Conservation (phyloP, 1,284 basidiomycete genomes). For the Ceratobasidium sp. region DNA sequence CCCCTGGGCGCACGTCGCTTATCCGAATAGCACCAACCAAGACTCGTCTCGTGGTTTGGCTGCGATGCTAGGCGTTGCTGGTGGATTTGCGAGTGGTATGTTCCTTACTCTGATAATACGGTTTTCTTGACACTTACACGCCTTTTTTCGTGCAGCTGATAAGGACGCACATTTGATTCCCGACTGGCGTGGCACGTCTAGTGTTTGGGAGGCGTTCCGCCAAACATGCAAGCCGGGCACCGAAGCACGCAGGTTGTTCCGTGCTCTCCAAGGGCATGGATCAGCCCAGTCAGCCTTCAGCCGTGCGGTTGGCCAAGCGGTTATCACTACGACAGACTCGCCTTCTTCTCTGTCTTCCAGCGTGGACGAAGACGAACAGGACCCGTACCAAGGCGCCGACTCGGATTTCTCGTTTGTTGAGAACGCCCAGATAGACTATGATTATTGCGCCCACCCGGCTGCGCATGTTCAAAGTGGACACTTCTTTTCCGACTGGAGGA, state of each 20-base stretch:
- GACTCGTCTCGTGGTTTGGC: constrained; percentile 61
- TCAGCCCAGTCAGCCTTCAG: constrained; percentile 47
- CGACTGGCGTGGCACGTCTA: constrained; percentile 86
- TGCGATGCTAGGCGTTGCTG: constrained; percentile 47
- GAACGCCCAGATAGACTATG: constrained; percentile 68
- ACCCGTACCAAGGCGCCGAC: constrained; percentile 50
- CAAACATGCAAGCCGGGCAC: constrained; percentile 86
- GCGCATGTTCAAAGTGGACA: constrained; percentile 88
- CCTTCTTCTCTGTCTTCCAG: constrained; percentile 45
- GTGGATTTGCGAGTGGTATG: background rate
- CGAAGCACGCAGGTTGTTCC: constrained; percentile 82
- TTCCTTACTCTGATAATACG: background rate
- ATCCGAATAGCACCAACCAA: constrained; percentile 72
- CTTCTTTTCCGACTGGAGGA: constrained; percentile 95
- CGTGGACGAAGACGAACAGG: constrained; percentile 47
- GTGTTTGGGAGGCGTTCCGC: constrained; percentile 91
- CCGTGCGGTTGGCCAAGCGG: constrained; percentile 23
- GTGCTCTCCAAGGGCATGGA: constrained; percentile 67
- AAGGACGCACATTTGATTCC: constrained; percentile 69
- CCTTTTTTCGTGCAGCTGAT: constrained; percentile 23
- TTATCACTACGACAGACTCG: constrained; percentile 1
- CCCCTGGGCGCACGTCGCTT: constrained; percentile 81
- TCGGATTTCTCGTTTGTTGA: constrained; percentile 70
- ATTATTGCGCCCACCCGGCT: constrained; percentile 85
- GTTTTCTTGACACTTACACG: constrained; percentile 45